A percentile compares a stretch with the other conserved stretches of the same genome.
Evolutionary conservation across 1,139 yeast genomes (phyloP).

Genomic region (Lodderomyces margitis): DNA sequence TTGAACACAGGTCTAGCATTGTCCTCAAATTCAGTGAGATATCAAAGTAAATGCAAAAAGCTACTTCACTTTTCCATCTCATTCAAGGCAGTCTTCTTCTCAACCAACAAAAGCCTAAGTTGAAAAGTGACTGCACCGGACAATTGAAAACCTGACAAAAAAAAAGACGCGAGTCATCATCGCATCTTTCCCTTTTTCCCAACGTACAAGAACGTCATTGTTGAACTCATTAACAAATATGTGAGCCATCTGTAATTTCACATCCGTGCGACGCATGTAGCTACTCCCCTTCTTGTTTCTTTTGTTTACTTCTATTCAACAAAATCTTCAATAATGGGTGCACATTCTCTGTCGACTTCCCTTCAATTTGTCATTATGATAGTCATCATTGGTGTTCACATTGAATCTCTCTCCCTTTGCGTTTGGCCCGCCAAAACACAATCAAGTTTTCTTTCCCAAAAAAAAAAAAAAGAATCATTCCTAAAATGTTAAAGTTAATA

Average conservation of each 20-base stretch:
- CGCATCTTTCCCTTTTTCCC: neutral
- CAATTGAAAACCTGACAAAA: neutral
- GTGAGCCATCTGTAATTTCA: neutral
- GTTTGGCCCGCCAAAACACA: constrained; percentile 1
- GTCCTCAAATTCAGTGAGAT: neutral
- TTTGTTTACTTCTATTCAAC: neutral
- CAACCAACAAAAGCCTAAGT: no score
- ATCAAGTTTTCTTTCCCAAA: neutral
- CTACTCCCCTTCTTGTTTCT: neutral
- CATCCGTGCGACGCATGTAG: constrained; percentile 1
- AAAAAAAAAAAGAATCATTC: constrained; percentile 2
- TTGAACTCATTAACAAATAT: constrained; percentile 1
- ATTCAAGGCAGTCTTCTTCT: neutral
- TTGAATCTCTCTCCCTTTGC: neutral
- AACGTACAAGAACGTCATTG: neutral
- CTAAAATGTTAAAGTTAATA: constrained; percentile 6
- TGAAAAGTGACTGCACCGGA: neutral
- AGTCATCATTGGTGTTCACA: no score
- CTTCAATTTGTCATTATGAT: no score
- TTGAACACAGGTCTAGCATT: neutral
- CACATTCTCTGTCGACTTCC: neutral
- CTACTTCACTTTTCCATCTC: neutral
- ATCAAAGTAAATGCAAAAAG: neutral
- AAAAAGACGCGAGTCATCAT: neutral
- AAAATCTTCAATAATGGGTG: neutral